phyloP scores from a whole-genome alignment of 139 green algal genomes.

The Mesotaenium endlicherianum region DNA sequence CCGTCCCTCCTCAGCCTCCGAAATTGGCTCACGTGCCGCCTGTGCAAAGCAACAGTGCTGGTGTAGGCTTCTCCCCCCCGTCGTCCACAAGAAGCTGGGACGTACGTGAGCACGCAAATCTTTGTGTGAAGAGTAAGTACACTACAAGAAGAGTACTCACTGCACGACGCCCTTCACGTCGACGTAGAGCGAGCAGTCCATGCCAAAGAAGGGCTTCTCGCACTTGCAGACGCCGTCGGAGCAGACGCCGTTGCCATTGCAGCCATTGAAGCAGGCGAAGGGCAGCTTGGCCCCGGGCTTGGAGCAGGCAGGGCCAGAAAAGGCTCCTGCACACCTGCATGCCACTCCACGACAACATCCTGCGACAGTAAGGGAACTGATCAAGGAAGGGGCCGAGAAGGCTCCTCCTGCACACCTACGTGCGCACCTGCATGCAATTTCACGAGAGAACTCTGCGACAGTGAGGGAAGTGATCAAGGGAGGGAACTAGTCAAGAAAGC shows the following conservation, averaged over 20 bases:
- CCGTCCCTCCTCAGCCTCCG: too few relatives aligned
- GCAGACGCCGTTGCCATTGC: constrained; percentile 20
- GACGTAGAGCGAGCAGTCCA: constrained; percentile 44
- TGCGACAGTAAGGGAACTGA: too few relatives aligned
- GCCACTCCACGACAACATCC: background rate
- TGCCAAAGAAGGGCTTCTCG: constrained; percentile 29
- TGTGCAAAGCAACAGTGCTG: too few relatives aligned
- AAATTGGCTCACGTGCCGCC: too few relatives aligned
- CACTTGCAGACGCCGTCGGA: constrained; percentile 36
- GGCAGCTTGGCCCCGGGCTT: background rate
- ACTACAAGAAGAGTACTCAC: too few relatives aligned
- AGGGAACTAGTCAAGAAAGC: background rate
- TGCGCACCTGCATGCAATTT: background rate
- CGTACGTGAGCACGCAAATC: too few relatives aligned
- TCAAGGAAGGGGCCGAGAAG: too few relatives aligned
- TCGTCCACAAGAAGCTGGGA: too few relatives aligned
- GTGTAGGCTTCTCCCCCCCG: too few relatives aligned
- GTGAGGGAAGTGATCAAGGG: background rate
- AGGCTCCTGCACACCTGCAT: background rate
- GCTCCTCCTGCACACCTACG: background rate
- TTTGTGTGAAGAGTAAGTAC: too few relatives aligned
- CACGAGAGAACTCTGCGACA: background rate
- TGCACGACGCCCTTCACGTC: background rate
- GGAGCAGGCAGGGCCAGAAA: background rate
- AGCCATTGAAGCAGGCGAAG: constrained; percentile 25